Base-by-base conservation (phyloP, 148 eudicot species). In the Vaccinium corymbosum region DNA sequence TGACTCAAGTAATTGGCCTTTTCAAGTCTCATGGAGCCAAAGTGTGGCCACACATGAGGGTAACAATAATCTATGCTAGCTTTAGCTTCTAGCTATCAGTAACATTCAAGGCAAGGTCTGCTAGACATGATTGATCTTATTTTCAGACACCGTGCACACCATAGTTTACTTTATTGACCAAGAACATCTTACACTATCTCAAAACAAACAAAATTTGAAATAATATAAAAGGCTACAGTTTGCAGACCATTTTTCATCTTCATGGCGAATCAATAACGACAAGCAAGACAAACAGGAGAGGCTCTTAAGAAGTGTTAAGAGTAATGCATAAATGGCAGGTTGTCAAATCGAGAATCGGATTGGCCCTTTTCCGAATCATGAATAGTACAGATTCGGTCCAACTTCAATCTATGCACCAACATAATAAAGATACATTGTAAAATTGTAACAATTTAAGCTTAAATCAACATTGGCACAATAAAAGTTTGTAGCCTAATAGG, bases 41-140 rank as follows among this genome's bases (percentile, higher is more conserved):
- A 50, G 29, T 13, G 17, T 77, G 59, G 38, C 27, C 57, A 77
- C 16, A 51, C 7, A 13, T 22, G 35, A 48, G 51, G 35, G 57
- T 27, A 22, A 4, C 51, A 77, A 19, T 50, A 13, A 77, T 50
- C 57, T 22, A 25, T 50, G 35, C 35, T 49, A 77, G 80, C 80
- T 77, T 22, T 25, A 51, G 80, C 32, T 77, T 77, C 80, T 13
- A 50, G 57, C 57, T 76, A 50, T 22, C 56, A 20, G 12, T 50
- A 50, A 76, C 56, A 49, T 76, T 49, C 35, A 50, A 76, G 50
- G 35, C 78, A 76, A 51, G 57, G 80, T 27, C 6, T n/a, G 80
- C 55, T 77, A 22, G 59, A 77, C 38, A 77, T 50, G 25, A 16
- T 48, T 10, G 0, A 72, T 7, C 17, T 13, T 27, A 71, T 71